Percentiles rank a stretch among this genome's conserved stretches.
Conservation (phyloP, 495 filamentous ascomycete genomes). For the Glarea lozoyensis region DNA sequence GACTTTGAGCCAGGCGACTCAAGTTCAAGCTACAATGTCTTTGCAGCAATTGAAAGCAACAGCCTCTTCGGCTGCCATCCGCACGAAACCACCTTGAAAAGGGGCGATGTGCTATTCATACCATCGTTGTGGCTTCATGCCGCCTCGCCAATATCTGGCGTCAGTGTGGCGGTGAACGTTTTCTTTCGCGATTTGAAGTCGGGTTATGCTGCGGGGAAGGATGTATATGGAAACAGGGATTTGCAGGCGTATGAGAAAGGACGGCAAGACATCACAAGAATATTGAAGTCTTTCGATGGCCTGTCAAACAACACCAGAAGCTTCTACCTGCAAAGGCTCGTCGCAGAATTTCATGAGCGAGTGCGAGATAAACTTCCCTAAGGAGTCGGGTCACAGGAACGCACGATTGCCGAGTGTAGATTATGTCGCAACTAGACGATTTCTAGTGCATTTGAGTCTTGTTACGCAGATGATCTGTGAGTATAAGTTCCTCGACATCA, state of each 20-base stretch:
- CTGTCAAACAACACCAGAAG: conserved; percentile 55
- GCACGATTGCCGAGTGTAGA: too few species aligned
- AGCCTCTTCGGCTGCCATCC: conserved; percentile 50
- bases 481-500: too few species aligned
- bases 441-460: too few species aligned
- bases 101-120: conserved; percentile 72
- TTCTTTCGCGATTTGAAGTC: conserved; percentile 68
- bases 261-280: conserved; percentile 58
- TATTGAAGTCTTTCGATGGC: conserved; percentile 56
- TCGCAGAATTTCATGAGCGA: conserved; percentile 53
- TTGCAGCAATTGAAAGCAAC: conserved; percentile 33
- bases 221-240: conserved; percentile 87
- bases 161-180: conserved; percentile 69
- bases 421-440: too few species aligned
- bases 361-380: too few species aligned
- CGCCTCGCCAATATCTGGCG: conserved; percentile 51
- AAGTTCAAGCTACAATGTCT: conserved; percentile 66
- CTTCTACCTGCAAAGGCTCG: conserved; percentile 72
- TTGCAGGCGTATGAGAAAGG: conserved; percentile 77
- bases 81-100: conserved; percentile 52
- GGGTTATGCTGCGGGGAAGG: conserved; percentile 65
- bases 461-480: too few species aligned
- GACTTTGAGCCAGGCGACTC: conserved; percentile 68
- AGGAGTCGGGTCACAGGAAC: too few species aligned
- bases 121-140: conserved; percentile 80